Conservation (phyloP, 208 protist species). For the Leishmania mexicana region DNA sequence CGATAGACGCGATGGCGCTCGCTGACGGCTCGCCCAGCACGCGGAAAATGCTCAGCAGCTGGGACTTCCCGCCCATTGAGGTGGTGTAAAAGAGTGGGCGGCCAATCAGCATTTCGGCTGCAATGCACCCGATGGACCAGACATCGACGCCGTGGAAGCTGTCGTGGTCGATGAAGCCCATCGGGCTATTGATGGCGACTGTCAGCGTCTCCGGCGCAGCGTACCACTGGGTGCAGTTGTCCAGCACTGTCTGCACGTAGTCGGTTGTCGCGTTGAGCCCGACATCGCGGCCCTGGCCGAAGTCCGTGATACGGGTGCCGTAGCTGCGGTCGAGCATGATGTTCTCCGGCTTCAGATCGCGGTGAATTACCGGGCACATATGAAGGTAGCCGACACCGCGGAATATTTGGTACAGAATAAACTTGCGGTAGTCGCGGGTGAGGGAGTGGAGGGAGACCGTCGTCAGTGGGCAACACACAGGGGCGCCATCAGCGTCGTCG, state of each 20-base stretch:
- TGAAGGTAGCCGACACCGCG: constrained; percentile 96
- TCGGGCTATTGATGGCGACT: constrained; percentile 57
- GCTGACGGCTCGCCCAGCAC: constrained; percentile 78
- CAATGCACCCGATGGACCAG: constrained; percentile 93
- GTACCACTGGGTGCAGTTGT: constrained; percentile 96
- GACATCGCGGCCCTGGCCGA: constrained; percentile 96
- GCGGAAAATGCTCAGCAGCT: constrained; percentile 93
- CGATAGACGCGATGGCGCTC: constrained; percentile 80
- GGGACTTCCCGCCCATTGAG: constrained; percentile 90
- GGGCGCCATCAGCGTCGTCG: not conserved
- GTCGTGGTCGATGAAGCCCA: constrained; percentile 78
- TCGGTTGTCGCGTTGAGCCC: constrained; percentile 33
- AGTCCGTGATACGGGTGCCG: constrained; percentile 94
- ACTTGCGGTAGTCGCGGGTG: constrained; percentile 95
- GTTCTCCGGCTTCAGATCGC: constrained; percentile 94
- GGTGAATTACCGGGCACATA: constrained; percentile 84
- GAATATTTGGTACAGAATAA: constrained; percentile 97
- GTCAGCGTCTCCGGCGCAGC: constrained; percentile 98
- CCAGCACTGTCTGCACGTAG: constrained; percentile 64
- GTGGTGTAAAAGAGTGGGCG: constrained; percentile 84
- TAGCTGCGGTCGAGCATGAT: constrained; percentile 93
- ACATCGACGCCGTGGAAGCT: constrained; percentile 85
- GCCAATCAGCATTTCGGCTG: constrained; percentile 88
- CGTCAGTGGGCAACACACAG: constrained; percentile 45
- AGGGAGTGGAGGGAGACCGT: constrained; percentile 88